Percentiles rank a stretch among this genome's conserved stretches.
Conservation (phyloP, 192 early-diverging fungal genomes). For the Coemansia sp. region DNA sequence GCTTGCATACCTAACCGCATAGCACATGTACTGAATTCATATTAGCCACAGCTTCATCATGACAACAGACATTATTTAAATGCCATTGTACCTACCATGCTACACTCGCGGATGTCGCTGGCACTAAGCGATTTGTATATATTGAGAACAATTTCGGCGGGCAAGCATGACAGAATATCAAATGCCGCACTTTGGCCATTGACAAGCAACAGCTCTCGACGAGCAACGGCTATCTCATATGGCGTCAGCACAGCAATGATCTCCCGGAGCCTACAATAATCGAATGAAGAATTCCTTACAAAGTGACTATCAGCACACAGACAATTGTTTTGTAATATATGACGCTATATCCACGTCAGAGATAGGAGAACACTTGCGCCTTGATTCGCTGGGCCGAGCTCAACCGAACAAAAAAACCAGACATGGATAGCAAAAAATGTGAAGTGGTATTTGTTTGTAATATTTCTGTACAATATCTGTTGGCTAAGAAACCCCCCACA, state of each 20-base stretch:
- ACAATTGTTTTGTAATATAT: neutral
- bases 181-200: neutral
- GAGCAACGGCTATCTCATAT: slow-evolving; percentile 19
- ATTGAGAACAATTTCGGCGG: slow-evolving; percentile 13
- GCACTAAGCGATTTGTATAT: slow-evolving; percentile 10
- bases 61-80: neutral
- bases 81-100: neutral
- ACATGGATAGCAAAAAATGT: neutral
- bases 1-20: slow-evolving; percentile 11
- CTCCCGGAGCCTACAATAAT: slow-evolving; percentile 17
- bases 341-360: neutral
- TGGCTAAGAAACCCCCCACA: neutral
- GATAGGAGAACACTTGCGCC: neutral
- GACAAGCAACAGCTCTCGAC: slow-evolving; percentile 9
- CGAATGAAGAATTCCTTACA: neutral
- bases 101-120: slow-evolving; percentile 5
- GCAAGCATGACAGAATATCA: slow-evolving; percentile 21
- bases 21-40: neutral
- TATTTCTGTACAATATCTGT: neutral
- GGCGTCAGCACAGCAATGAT: slow-evolving; percentile 22
- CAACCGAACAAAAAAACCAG: slow-evolving; percentile 7
- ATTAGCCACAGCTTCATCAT: too few relatives aligned
- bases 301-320: neutral
- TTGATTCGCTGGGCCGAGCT: slow-evolving; percentile 17
- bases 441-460: neutral